These are phyloP conservation scores for Penicillium sp. DNA, from an alignment of 2,329 filamentous ascomycete genomes.

Conservation along the genomic window DNA sequence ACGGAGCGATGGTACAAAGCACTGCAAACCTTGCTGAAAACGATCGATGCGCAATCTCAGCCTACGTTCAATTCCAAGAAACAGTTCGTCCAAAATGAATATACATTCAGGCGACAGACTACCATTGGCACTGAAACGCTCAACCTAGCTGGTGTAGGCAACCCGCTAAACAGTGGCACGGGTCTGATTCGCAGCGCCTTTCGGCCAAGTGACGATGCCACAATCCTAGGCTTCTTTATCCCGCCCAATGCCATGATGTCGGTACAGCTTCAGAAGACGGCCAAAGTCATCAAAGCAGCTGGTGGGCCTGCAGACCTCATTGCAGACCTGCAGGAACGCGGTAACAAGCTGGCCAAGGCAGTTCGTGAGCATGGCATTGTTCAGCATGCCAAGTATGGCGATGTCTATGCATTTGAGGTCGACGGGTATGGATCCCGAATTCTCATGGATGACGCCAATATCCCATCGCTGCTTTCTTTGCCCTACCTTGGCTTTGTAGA, in stretches of 20 bases:
- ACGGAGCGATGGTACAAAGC: conserved; percentile 76
- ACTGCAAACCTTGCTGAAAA: conserved; percentile 68
- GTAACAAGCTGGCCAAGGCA: conserved; percentile 67
- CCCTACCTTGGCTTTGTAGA: conserved; percentile 60
- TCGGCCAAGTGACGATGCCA: conserved; percentile 90
- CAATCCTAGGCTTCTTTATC: conserved; percentile 91
- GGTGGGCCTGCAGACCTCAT: conserved; percentile 54
- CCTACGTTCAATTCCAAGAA: conserved; percentile 76
- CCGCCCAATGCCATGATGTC: conserved; percentile 96
- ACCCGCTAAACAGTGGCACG: conserved; percentile 80
- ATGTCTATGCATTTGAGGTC: conserved; percentile 64
- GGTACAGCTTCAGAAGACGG: conserved; percentile 75
- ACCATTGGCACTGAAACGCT: conserved; percentile 86
- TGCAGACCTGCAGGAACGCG: conserved; percentile 54
- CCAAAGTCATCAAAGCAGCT: conserved; percentile 63
- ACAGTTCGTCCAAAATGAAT: conserved; percentile 68
- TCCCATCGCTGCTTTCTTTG: conserved; percentile 61
- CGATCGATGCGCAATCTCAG: conserved; percentile 74
- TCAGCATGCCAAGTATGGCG: conserved; percentile 50
- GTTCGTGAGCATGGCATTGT: conserved; percentile 81
- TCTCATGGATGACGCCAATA: conserved; percentile 66
- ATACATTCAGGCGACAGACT: conserved; percentile 83
- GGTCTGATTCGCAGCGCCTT: conserved; percentile 89
- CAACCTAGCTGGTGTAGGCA: conserved; percentile 77
- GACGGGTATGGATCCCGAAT: conserved; percentile 63